These are phyloP conservation scores for Delonix regia DNA, from an alignment of 306 rosid genomes.

Conservation along the genomic window DNA sequence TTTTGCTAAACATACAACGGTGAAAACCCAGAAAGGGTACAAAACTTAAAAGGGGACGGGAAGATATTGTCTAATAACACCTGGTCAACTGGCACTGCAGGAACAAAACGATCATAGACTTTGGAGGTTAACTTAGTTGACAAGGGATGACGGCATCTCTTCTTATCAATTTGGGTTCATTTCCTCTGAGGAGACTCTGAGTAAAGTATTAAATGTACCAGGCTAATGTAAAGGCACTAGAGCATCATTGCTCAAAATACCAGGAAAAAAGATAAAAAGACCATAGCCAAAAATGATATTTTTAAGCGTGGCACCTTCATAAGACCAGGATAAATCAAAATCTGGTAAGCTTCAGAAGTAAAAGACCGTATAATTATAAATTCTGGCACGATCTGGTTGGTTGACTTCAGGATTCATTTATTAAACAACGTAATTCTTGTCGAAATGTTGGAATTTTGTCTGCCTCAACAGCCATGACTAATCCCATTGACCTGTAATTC, in stretches of 20 bases:
- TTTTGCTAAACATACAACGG: background rate
- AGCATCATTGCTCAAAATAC: background rate
- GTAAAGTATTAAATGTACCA: background rate
- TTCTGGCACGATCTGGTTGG: constrained; percentile 22
- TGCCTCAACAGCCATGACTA: constrained; percentile 68
- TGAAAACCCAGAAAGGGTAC: background rate
- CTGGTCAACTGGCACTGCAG: background rate
- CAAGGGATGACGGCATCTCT: too few species aligned
- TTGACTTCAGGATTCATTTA: constrained; percentile 44
- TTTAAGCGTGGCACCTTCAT: constrained; percentile 33
- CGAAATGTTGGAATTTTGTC: constrained; percentile 60
- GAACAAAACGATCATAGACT: background rate
- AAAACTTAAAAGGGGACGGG: background rate
- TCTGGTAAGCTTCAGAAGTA: constrained; percentile 8
- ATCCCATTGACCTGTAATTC: constrained; percentile 59
- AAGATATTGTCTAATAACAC: constrained; percentile 1
- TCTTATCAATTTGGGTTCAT: background rate
- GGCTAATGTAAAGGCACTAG: background rate
- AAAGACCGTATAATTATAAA: background rate
- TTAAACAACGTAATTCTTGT: constrained; percentile 55
- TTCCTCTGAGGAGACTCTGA: background rate
- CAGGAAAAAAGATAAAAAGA: too few species aligned
- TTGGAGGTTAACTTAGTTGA: background rate
- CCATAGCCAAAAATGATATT: background rate
- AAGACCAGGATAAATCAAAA: background rate